These are phyloP conservation scores for Cryptococcus deneoformans DNA, from an alignment of 1,284 basidiomycete species.

Conservation along the genomic window DNA sequence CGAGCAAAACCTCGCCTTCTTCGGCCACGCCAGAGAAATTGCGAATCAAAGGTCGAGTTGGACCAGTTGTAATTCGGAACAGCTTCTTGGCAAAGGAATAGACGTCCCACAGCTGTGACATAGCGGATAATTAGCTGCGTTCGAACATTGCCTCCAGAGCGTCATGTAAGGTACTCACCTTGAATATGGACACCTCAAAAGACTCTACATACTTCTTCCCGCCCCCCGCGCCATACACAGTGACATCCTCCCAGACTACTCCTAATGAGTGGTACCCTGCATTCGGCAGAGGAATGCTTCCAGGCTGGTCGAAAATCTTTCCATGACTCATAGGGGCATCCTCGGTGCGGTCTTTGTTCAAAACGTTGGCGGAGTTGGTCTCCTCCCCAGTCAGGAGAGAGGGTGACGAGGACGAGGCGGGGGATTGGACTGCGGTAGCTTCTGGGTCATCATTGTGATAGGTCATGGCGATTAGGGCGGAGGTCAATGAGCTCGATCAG, in stretches of 20 bases:
- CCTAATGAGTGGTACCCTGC: background rate
- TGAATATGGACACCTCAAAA: background rate
- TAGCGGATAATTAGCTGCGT: background rate
- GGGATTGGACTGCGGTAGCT: too few species aligned
- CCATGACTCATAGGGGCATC: too few species aligned
- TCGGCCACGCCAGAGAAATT: background rate
- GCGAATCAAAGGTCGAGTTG: background rate
- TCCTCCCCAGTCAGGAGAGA: too few species aligned
- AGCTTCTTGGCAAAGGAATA: background rate
- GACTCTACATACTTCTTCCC: background rate
- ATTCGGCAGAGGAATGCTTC: background rate
- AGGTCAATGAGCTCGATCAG: too few species aligned
- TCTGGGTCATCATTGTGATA: too few species aligned
- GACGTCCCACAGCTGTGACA: background rate
- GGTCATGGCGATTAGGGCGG: too few species aligned
- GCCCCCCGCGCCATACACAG: background rate
- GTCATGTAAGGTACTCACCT: background rate
- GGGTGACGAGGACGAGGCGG: too few species aligned
- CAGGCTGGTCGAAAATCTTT: background rate
- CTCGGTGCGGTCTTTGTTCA: too few species aligned
- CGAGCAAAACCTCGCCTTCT: slow-evolving; percentile 20
- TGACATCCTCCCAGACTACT: background rate
- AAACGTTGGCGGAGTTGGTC: too few species aligned
- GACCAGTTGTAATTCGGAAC: background rate
- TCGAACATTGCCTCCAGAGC: background rate